Evolutionary conservation across 176 grass and related monocot species (phyloP).

Genomic region (Dendrocalamus sinicus): DNA sequence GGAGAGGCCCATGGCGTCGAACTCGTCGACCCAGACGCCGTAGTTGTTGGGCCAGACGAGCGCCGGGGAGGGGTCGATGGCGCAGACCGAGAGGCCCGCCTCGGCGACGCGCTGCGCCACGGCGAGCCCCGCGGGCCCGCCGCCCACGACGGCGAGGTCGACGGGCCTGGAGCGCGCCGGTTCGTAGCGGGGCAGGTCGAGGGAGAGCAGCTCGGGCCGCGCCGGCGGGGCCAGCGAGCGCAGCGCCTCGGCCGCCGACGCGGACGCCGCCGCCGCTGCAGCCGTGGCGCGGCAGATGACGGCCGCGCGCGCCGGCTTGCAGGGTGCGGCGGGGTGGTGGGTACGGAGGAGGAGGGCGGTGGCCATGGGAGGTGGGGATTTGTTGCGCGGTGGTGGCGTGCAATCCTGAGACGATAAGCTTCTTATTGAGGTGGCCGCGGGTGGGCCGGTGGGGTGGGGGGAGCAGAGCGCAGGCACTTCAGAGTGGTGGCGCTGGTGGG

Average conservation of each 20-base stretch:
- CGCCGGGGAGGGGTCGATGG: slow-evolving; percentile 80
- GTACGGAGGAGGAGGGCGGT: slow-evolving; percentile 51
- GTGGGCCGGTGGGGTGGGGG: background rate
- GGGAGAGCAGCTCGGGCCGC: slow-evolving; percentile 63
- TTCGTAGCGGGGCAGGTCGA: slow-evolving; percentile 85
- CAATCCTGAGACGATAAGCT: slow-evolving; percentile 53
- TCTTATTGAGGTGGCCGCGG: slow-evolving; percentile 13
- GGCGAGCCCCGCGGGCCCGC: slow-evolving; percentile 84
- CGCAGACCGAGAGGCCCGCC: slow-evolving; percentile 82
- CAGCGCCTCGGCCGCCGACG: slow-evolving; percentile 43
- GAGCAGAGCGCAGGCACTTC: background rate
- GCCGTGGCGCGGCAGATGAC: slow-evolving; percentile 39
- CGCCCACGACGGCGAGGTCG: slow-evolving; percentile 85
- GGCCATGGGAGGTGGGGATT: slow-evolving; percentile 44
- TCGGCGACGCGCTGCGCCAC: slow-evolving; percentile 90
- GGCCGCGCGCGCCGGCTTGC: background rate
- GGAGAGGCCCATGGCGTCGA: slow-evolving; percentile 89
- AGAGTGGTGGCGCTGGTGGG: slow-evolving; percentile 5
- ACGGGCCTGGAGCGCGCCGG: slow-evolving; percentile 62
- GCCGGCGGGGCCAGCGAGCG: slow-evolving; percentile 56
- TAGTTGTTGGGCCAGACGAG: slow-evolving; percentile 97
- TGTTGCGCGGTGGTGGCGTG: slow-evolving; percentile 30
- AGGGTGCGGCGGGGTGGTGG: slow-evolving; percentile 27
- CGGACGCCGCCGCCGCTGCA: background rate
- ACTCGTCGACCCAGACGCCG: slow-evolving; percentile 98